Evolutionary conservation across 495 filamentous ascomycete species (phyloP).

Genomic region (Penicillium fimorum): DNA sequence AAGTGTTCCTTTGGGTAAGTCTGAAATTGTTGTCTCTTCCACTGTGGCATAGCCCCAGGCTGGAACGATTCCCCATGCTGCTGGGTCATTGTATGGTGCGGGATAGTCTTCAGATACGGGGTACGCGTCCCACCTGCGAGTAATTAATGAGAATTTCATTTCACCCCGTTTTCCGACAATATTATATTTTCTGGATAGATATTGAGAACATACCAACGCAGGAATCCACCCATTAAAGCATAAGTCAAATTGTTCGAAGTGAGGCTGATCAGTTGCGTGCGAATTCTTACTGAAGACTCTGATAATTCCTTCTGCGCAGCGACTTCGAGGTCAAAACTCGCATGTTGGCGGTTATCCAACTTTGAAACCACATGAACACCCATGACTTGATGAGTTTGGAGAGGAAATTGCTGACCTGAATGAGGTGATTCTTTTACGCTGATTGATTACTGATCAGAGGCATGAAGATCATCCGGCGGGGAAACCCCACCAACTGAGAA

Average conservation of each 20-base stretch:
- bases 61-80: slow-evolving; percentile 51
- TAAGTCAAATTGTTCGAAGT: slow-evolving; percentile 59
- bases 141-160: not conserved
- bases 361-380: slow-evolving; percentile 31
- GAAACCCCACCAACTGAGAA: not conserved
- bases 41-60: slow-evolving; percentile 58
- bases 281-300: slow-evolving; percentile 41
- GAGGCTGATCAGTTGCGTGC: slow-evolving; percentile 42
- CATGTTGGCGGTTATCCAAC: slow-evolving; percentile 23
- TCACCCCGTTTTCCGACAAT: not conserved
- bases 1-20: slow-evolving; percentile 23
- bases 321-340: slow-evolving; percentile 11
- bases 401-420: not conserved
- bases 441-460: slow-evolving; percentile 5
- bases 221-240: slow-evolving; percentile 43
- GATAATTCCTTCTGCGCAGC: not conserved
- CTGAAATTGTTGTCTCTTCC: slow-evolving; percentile 42
- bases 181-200: not conserved
- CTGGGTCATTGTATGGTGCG: slow-evolving; percentile 49
- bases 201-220: slow-evolving; percentile 44
- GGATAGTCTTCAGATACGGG: slow-evolving; percentile 40
- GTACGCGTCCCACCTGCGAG: slow-evolving; percentile 37
- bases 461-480: not conserved
- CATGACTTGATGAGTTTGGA: slow-evolving; percentile 6
- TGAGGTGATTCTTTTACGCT: not conserved